Percentiles rank a stretch among this genome's conserved stretches.
phyloP scores from a whole-genome alignment of 1,284 basidiomycete species.

The Sporisorium scitamineum region DNA sequence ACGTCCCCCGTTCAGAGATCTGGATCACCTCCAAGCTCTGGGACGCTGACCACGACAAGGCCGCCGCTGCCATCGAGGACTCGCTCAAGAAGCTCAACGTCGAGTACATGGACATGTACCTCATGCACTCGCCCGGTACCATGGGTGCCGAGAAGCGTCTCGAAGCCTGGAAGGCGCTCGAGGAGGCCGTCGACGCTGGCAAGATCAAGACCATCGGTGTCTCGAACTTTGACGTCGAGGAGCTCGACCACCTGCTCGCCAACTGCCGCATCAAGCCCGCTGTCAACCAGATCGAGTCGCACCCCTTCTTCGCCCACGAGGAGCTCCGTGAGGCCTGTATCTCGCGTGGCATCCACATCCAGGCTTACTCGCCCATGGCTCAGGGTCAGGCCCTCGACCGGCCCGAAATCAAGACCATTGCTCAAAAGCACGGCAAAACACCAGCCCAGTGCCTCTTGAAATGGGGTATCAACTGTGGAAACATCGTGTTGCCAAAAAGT shows the following conservation, averaged over 20 bases:
- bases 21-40: constrained; percentile 70
- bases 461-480: constrained; percentile 62
- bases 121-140: constrained; percentile 67
- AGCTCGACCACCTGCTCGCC: constrained; percentile 65
- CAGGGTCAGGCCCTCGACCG: constrained; percentile 67
- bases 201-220: constrained; percentile 68
- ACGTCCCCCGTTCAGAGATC: constrained; percentile 66
- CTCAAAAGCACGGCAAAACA: constrained; percentile 67
- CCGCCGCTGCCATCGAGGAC: constrained; percentile 65
- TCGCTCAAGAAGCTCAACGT: constrained; percentile 68
- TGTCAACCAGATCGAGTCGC: constrained; percentile 69
- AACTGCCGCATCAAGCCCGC: constrained; percentile 66
- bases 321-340: constrained; percentile 65
- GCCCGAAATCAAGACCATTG: constrained; percentile 65
- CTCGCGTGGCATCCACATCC: constrained; percentile 65
- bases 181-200: constrained; percentile 67
- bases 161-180: constrained; percentile 67
- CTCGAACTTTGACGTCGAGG: constrained; percentile 68
- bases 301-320: constrained; percentile 69
- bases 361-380: constrained; percentile 68
- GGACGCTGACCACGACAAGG: constrained; percentile 67
- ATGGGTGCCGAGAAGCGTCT: constrained; percentile 61
- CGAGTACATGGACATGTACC: constrained; percentile 67
- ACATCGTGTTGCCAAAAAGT: constrained; percentile 67
- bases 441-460: constrained; percentile 63